A percentile compares a stretch with the other conserved stretches of the same genome.
Evolutionary conservation across 2,329 filamentous ascomycete species (phyloP).

Genomic region (Sordariomycetes sp.): DNA sequence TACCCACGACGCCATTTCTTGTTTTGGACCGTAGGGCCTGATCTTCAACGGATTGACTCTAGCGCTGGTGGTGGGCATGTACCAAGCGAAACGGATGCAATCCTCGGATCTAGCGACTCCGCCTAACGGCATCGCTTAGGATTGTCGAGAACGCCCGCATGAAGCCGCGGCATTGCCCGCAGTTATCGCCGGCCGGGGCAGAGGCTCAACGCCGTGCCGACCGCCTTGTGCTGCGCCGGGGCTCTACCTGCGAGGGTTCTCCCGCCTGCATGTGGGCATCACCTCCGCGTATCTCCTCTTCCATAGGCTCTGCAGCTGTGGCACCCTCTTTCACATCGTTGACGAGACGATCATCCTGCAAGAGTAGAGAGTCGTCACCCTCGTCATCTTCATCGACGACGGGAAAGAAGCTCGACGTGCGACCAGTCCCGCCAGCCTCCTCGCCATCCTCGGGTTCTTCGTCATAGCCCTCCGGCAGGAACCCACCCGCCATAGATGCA

Average conservation of each 20-base stretch:
- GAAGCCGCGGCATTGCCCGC: neutral
- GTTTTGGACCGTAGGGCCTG: too few relatives aligned
- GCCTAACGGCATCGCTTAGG: too few relatives aligned
- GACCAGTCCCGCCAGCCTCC: constrained; percentile 3
- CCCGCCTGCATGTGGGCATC: neutral
- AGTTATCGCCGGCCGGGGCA: neutral
- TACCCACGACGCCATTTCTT: too few relatives aligned
- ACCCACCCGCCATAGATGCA: constrained; percentile 46
- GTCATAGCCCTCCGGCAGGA: constrained; percentile 43
- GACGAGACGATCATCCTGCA: constrained; percentile 6
- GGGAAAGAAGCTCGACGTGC: constrained; percentile 34
- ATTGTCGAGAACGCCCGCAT: neutral
- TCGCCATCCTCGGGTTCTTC: constrained; percentile 26
- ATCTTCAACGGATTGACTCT: too few relatives aligned
- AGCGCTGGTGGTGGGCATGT: too few relatives aligned
- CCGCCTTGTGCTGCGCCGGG: neutral
- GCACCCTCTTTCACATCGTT: neutral
- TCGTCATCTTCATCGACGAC: constrained; percentile 28
- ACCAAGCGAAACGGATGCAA: too few relatives aligned
- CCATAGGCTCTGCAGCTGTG: neutral
- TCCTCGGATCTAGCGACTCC: too few relatives aligned
- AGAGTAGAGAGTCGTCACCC: constrained; percentile 13
- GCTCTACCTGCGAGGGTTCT: neutral
- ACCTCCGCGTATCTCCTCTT: neutral
- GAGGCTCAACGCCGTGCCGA: neutral